Conservation (phyloP, 2,329 filamentous ascomycete genomes). For the Neopestalotiopsis sp. region DNA sequence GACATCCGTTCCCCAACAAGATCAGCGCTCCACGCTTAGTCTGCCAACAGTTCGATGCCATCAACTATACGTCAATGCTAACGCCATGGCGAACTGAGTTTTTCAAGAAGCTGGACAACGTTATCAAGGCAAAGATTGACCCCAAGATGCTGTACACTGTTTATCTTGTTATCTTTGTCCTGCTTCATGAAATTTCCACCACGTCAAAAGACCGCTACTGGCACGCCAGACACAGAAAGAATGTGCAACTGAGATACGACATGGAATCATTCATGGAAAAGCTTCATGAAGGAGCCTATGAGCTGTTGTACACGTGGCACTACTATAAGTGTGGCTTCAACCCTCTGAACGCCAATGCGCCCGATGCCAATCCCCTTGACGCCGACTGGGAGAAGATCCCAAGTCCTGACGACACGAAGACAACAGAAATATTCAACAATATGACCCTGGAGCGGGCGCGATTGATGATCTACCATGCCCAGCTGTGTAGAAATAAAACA, state of each 20-base stretch:
- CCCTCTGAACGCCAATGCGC: slow-evolving; percentile 24
- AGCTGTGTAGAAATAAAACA: not conserved
- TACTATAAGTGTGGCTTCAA: slow-evolving; percentile 49
- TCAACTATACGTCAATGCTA: slow-evolving; percentile 30
- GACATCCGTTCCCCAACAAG: slow-evolving; percentile 43
- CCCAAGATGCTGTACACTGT: slow-evolving; percentile 33
- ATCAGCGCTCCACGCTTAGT: slow-evolving; percentile 39
- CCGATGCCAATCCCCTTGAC: slow-evolving; percentile 28
- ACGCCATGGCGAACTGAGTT: slow-evolving; percentile 27
- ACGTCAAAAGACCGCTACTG: slow-evolving; percentile 47
- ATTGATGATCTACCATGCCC: too few species aligned
- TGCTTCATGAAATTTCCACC: slow-evolving; percentile 43
- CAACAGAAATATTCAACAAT: not conserved
- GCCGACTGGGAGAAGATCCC: slow-evolving; percentile 30
- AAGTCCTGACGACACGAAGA: slow-evolving; percentile 21
- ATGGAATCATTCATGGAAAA: slow-evolving; percentile 46
- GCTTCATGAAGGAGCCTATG: slow-evolving; percentile 51
- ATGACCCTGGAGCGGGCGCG: too few species aligned
- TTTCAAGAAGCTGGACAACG: slow-evolving; percentile 31
- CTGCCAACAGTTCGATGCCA: slow-evolving; percentile 36
- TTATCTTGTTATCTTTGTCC: slow-evolving; percentile 37
- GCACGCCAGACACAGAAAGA: slow-evolving; percentile 44
- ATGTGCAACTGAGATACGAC: slow-evolving; percentile 40
- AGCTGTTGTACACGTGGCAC: slow-evolving; percentile 54
- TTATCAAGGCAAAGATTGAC: slow-evolving; percentile 32